Conservation (phyloP, 139 green algal genomes). For the Asterochloris sp. region DNA sequence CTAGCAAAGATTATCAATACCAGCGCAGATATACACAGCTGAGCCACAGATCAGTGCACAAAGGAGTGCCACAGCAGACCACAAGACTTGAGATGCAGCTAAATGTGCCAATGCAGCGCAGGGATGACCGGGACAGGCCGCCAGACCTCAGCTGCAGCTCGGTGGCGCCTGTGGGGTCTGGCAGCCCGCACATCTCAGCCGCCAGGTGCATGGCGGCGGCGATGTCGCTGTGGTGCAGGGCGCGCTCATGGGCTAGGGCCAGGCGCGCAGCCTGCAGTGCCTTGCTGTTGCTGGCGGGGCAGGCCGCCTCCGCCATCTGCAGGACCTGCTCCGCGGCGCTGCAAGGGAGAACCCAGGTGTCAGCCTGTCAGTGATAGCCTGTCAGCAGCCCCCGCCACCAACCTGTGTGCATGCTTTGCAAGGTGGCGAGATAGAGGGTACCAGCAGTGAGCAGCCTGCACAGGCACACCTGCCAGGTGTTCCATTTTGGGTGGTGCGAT, state of each 20-base stretch:
- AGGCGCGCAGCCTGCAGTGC: slow-evolving; percentile 33
- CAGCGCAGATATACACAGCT: no score
- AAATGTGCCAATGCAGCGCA: neutral
- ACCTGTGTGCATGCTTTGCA: no score
- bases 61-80: no score
- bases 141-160: neutral
- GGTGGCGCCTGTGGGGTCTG: slow-evolving; percentile 28
- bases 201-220: slow-evolving; percentile 24
- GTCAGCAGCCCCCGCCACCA: no score
- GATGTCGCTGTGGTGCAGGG: slow-evolving; percentile 35
- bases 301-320: slow-evolving; percentile 19
- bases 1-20: no score
- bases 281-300: slow-evolving; percentile 15
- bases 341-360: neutral
- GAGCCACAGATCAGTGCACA: no score
- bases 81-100: no score
- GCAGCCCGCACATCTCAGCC: slow-evolving; percentile 33
- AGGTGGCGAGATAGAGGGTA: no score
- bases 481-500: no score
- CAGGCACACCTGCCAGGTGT: no score
- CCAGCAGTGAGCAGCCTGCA: no score
- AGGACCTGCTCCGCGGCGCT: slow-evolving; percentile 32
- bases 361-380: no score
- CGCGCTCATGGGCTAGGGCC: slow-evolving; percentile 41
- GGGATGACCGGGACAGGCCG: slow-evolving; percentile 6